Evolutionary conservation across 192 early-diverging fungal species (phyloP).

Genomic region (Linnemannia hyalina): DNA sequence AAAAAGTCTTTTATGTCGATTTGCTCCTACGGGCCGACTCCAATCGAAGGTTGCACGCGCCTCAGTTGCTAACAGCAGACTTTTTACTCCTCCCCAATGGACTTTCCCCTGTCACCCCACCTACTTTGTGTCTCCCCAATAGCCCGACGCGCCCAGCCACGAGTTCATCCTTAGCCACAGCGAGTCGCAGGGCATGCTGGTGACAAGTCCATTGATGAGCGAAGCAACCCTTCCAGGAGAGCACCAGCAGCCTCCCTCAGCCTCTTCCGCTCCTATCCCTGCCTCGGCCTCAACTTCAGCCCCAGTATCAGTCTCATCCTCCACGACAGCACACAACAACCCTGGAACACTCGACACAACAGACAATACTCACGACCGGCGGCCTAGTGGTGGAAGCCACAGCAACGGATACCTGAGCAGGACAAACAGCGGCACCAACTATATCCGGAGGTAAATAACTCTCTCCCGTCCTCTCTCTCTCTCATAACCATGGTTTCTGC

Average conservation of each 20-base stretch:
- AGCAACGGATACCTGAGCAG: conserved; percentile 26
- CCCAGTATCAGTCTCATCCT: conserved; percentile 15
- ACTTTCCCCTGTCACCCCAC: no score
- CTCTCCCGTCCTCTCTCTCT: neutral
- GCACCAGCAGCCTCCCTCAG: conserved; percentile 13
- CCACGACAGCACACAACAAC: neutral
- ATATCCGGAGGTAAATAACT: neutral
- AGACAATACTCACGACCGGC: conserved; percentile 13
- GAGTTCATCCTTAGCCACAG: conserved; percentile 36
- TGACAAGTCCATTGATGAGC: conserved; percentile 48
- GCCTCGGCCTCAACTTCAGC: neutral
- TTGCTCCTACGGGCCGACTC: neutral
- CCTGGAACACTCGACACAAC: conserved; percentile 21
- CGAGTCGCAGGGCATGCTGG: conserved; percentile 38
- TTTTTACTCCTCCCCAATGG: neutral
- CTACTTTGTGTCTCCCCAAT: neutral
- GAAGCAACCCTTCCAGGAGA: conserved; percentile 41
- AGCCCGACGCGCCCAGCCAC: conserved; percentile 26
- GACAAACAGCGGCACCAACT: conserved; percentile 24
- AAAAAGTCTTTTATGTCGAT: neutral
- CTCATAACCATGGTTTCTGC: neutral
- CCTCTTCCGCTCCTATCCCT: neutral
- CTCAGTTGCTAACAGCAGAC: neutral
- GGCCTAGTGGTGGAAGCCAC: neutral
- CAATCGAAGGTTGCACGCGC: neutral